Evolutionary conservation across 257 asterid species (phyloP), one percentile per base, ranked within the genome.

Genomic region (Plantago ovata): DNA sequence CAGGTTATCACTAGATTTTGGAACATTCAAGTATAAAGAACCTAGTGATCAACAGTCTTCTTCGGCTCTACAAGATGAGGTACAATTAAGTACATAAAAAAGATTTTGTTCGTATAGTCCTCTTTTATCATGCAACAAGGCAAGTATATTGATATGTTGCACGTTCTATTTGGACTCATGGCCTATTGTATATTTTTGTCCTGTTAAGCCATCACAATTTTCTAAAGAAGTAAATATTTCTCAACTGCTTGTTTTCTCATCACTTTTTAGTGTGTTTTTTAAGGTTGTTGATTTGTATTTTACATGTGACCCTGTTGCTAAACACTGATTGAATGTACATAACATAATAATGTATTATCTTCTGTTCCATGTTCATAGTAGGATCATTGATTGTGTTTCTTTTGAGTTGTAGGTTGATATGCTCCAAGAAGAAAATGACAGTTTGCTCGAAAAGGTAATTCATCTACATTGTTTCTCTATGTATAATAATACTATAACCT

Each of bases 391-490:
- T 47, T 56, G 22, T 36, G 67, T 16, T 28, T 67, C 40, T 40
- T 60, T 65, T 46, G 32, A 62, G 58, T 49, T 82, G 79, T 93
- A 92, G 98, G 84, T 92, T 70, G 98, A 92, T 75, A 84, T 88
- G 95, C 98, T 92, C 71, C 98, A 92, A 67, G 98, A 88, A 82
- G 95, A 92, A 78, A 92, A 92, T 62, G 98, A 88, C 60, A 80
- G 79, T 73, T 73, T 92, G 73, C 63, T 84, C 43, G 95, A 85
- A 61, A 92, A 92, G 98, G 98, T 92, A 58, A 68, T 69, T 53
- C 62, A n/a, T 38, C 33, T 53, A 61, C 32, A 63, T 14, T n/a
- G n/a, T 71, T 62, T 60, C 57, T 49, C 8, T 19, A 5, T 47
- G 19, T 3, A 23, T 28, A 6, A 10, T 1, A n/a, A n/a, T 10